phyloP scores from a whole-genome alignment of 306 rosid genomes.

The Glycine soja region DNA sequence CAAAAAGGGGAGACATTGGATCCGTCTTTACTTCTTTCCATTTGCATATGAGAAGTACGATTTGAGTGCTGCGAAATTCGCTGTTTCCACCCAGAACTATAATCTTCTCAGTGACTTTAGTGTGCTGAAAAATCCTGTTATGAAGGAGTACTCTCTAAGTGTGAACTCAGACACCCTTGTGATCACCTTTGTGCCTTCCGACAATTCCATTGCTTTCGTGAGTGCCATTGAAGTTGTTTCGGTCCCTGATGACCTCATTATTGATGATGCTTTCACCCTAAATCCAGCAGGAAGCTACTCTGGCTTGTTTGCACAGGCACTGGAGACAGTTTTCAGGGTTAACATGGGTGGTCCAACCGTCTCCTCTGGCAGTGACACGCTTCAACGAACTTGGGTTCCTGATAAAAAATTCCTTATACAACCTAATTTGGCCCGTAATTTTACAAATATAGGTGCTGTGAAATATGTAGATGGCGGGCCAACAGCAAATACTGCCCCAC shows the following conservation, averaged over 20 bases:
- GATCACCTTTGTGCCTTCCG: constrained; percentile 67
- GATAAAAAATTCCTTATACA: constrained; percentile 60
- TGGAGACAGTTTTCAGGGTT: constrained; percentile 85
- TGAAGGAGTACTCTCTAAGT: constrained; percentile 75
- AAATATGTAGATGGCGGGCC: constrained; percentile 55
- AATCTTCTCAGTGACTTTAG: constrained; percentile 67
- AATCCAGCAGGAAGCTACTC: constrained; percentile 46
- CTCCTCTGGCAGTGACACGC: constrained; percentile 65
- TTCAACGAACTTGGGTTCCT: constrained; percentile 79
- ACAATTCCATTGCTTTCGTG: constrained; percentile 68
- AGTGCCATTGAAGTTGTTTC: constrained; percentile 94
- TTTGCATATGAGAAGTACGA: constrained; percentile 53
- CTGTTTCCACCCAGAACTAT: constrained; percentile 61
- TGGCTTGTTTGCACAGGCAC: constrained; percentile 59
- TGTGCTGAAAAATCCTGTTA: constrained; percentile 48
- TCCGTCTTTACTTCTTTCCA: constrained; percentile 90
- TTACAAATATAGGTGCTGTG: constrained; percentile 67
- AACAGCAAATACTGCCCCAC: constrained; percentile 71
- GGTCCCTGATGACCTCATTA: constrained; percentile 73
- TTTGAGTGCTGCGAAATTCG: constrained; percentile 70
- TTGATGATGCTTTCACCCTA: constrained; percentile 53
- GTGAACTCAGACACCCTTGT: constrained; percentile 66
- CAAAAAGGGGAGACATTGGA: constrained; percentile 81
- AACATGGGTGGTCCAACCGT: constrained; percentile 91
- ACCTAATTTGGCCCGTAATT: constrained; percentile 48